Percentiles rank a stretch among this genome's conserved stretches.
Evolutionary conservation across 2,329 filamentous ascomycete genomes (phyloP).

Genomic region (Zymoseptoria passerinii): DNA sequence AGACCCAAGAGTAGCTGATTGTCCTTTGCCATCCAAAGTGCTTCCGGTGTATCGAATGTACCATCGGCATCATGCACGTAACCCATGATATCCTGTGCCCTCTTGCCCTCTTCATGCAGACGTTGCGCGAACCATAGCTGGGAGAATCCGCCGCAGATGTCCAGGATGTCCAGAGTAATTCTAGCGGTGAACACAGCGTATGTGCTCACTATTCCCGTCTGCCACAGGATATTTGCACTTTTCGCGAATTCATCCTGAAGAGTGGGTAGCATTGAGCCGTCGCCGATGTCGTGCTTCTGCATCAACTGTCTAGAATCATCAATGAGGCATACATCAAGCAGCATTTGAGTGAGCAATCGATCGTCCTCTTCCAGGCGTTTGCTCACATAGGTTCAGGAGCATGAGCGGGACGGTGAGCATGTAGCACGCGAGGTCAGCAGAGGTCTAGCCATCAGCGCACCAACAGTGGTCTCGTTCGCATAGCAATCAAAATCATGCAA

Average conservation of each 20-base stretch:
- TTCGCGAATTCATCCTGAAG: constrained; percentile 3
- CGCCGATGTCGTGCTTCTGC: neutral
- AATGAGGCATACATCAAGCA: constrained; percentile 1
- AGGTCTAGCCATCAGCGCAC: no score
- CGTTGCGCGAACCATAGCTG: neutral
- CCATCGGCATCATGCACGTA: neutral
- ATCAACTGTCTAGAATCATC: neutral
- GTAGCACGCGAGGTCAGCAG: no score
- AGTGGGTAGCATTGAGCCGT: neutral
- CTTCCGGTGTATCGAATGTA: neutral
- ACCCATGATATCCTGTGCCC: neutral
- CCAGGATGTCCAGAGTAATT: neutral
- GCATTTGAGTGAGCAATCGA: constrained; percentile 1
- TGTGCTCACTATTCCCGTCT: neutral
- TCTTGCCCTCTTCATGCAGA: neutral
- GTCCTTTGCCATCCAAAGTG: neutral
- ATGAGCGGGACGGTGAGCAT: neutral
- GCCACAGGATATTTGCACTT: neutral
- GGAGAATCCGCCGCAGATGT: neutral
- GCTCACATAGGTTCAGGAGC: neutral
- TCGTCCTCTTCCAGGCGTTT: neutral
- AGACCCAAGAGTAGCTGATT: neutral
- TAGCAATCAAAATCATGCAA: no score
- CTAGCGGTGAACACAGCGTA: neutral
- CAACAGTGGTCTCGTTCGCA: no score